Base-by-base conservation (phyloP, 495 filamentous ascomycete genomes). In the Sordaria brevicollis region DNA sequence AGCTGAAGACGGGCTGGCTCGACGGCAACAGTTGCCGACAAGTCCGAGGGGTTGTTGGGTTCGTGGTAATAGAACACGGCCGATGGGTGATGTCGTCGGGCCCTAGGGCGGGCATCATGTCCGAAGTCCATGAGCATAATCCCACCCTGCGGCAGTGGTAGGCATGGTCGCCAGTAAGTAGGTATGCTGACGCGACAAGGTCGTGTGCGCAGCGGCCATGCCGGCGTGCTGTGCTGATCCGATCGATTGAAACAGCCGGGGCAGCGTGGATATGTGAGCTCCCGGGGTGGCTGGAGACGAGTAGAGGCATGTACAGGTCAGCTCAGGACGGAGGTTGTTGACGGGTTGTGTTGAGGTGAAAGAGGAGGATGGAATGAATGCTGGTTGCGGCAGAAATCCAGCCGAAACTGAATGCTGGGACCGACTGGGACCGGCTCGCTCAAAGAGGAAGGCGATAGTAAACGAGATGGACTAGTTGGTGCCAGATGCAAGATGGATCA, bases 201-300 rank as follows among this genome's bases (percentile, higher is more conserved):
- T 29, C 43, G 43, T 54, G 19, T 54, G 19, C 19, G 43, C 43
- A 25, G 43, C 43, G 43, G 43, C 43, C 43, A 54, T 25, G 43
- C 10, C 43, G 43, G 43, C 43, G 43, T 54, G 43, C 43, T 54
- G 43, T 21, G 43, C 43, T 54, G 43, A 10, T 54, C 43, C 43
- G 43, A 15, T 67, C 69, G 69, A 66, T 69, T 65, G 69, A 69
- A 66, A 69, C 65, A 69, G 11, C 67, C 54, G 65, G 65, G 69
- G 29, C 25, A n/a, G 21, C 35, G 25, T 10, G 35, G 39, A 49
- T 43, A 69, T 67, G 71, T 66, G 35, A 33, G 29, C 35, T 67
- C 65, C 71, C 71, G 68, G 43, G n/a, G 65, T 67, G 68, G 37
- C 67, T 41, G 21, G 11, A 49, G 34, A 54, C n/a, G 43, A 54